Percentiles rank a stretch among this genome's conserved stretches.
These are phyloP conservation scores for Anthracocystis walkeri DNA, from an alignment of 1,284 basidiomycete species.

Conservation along the genomic window DNA sequence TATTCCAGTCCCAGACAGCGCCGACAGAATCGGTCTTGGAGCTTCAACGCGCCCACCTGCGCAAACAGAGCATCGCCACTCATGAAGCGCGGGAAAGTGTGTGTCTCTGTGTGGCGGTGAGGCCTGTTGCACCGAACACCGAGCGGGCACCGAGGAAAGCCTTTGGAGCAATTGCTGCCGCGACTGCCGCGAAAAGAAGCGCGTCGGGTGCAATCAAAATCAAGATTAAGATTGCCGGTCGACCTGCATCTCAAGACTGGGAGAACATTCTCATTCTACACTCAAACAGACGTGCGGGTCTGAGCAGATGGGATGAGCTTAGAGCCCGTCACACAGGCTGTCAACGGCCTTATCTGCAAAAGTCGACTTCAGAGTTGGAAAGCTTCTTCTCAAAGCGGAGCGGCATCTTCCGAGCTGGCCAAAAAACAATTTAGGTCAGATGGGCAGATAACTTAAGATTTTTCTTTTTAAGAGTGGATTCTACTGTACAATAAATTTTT, in stretches of 20 bases:
- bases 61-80: neutral
- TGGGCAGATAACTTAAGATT: conserved; percentile 2
- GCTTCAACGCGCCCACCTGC: too few species aligned
- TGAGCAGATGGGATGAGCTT: neutral
- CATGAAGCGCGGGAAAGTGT: neutral
- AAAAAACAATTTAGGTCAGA: neutral
- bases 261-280: neutral
- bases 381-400: neutral
- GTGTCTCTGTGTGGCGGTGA: conserved; percentile 2
- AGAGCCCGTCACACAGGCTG: too few species aligned
- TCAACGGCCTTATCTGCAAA: neutral
- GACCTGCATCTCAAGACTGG: neutral
- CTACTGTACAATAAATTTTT: too few species aligned
- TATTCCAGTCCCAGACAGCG: neutral
- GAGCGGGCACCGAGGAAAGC: conserved; percentile 24
- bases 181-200: neutral
- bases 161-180: neutral
- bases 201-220: neutral
- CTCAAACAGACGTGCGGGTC: neutral
- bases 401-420: conserved; percentile 1
- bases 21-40: neutral
- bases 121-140: conserved; percentile 14
- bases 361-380: neutral
- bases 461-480: too few species aligned
- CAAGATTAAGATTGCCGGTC: conserved; percentile 1